Conservation (phyloP, 2,329 filamentous ascomycete species). For the Trichoderma sp. region DNA sequence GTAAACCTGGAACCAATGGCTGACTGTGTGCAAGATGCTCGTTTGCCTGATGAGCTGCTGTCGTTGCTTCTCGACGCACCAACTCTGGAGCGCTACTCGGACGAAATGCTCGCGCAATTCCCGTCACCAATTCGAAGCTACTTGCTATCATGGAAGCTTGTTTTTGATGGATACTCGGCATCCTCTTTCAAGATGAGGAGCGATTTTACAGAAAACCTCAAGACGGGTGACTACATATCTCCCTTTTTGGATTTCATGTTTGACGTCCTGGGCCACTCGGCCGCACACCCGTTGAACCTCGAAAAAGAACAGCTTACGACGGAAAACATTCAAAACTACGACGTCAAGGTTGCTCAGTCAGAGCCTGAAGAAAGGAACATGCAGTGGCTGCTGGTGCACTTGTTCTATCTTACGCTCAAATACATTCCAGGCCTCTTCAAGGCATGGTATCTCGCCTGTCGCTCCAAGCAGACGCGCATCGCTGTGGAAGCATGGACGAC, state of each 20-base stretch:
- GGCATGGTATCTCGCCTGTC: constrained; percentile 80
- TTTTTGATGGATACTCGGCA: constrained; percentile 81
- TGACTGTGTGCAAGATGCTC: constrained; percentile 49
- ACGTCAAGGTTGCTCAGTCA: constrained; percentile 53
- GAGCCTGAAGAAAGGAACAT: constrained; percentile 71
- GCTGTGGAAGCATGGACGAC: constrained; percentile 84
- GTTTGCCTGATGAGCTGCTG: constrained; percentile 79
- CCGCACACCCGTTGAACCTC: constrained; percentile 72
- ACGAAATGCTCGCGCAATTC: constrained; percentile 67
- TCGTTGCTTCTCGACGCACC: constrained; percentile 81
- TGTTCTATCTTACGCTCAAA: constrained; percentile 81
- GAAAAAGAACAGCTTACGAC: constrained; percentile 64
- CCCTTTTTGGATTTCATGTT: constrained; percentile 78
- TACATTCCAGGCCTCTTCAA: constrained; percentile 79
- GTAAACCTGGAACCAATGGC: fast-evolving
- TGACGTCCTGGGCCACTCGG: constrained; percentile 78
- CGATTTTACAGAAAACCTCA: constrained; percentile 78
- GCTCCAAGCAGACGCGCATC: constrained; percentile 76
- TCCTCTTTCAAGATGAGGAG: constrained; percentile 80
- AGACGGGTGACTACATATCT: constrained; percentile 67
- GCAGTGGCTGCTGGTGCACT: constrained; percentile 79
- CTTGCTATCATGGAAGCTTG: constrained; percentile 82
- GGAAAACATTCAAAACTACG: constrained; percentile 58
- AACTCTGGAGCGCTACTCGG: constrained; percentile 65
- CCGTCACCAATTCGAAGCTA: constrained; percentile 75